Evolutionary conservation across 1,139 yeast species (phyloP), one percentile per base, ranked within the genome.

Genomic region (Nematodospora anomalae): DNA sequence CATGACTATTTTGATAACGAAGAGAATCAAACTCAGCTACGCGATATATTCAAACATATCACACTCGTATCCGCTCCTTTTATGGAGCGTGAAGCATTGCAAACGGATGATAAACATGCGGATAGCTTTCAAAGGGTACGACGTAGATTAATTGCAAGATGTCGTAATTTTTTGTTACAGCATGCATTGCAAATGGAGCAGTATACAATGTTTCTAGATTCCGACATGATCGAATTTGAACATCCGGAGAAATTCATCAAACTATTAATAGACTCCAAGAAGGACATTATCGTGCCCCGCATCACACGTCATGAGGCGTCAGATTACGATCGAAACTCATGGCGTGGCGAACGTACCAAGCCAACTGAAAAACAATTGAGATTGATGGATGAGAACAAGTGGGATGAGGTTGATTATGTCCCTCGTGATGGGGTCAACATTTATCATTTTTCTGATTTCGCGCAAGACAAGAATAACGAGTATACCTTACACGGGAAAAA

Each of bases 181-280:
- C 47, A 56, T 33, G 47, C 59, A 2, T 48, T 65, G 31, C 47
- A 42, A 9, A 37, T 50, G 24, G 74, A 72, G 42, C 53, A 55
- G 28, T 66, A 62, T 42, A 57, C 74, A 1, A 40, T 75, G n/a
- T 73, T 67, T 38, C 40, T 75, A 13, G 79, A 75, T 46, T 55
- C 74, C 6, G 79, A 74, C 42, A 55, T 72, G 26, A 45, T 55
- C 22, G 41, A 48, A 23, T 44, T 69, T 20, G 58, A 62, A 7
- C 37, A 54, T 16, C 41, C 51, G 1, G 45, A 54, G 6, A 48
- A 65, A 42, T 38, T 70, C 8, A 35, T 43, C 20, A 27, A 44
- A 8, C 42, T 45, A 1, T 64, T 71, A 35, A 46, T 69, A 7
- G 46, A 51, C 1, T 53, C 70, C 3, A 47, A 46, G 0, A 60